Evolutionary conservation across 805 yeast genomes (phyloP), one percentile per base, ranked within the genome.

Genomic region (Saccharomyces paradoxus): DNA sequence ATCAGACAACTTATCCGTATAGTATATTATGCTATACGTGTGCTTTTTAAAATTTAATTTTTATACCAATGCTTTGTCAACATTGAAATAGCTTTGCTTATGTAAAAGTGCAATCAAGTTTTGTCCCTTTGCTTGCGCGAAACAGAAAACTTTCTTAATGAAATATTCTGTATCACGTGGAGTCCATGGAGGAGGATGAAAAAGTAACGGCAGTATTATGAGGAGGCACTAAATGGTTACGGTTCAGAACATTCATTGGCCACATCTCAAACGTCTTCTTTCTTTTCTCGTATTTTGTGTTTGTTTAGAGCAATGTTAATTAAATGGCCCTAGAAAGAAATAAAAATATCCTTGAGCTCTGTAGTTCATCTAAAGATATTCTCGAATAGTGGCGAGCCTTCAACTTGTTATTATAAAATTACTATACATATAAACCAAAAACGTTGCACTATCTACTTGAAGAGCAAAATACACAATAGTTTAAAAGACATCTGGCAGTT

Each of bases 401-500:
- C 22, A 27, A 46, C 24, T n/a, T 27, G 28, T 17, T 46, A 17
- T 9, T 28, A 28, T 24, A 24, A 27, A 46, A 46, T 22, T 46
- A 46, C 21, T 46, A 46, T 26, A 41, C 50, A 46, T 22, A 22
- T 27, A 52, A 21, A 17, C 22, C 31, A 22, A 29, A n/a, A 32
- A 27, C 6, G 24, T 32, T 48, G 29, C 41, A 32, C 31, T 32
- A 13, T 21, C 8, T 7, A 13, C 46, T 46, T 4, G 7, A 30
- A 17, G 6, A 6, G 44, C 13, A 17, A 17, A 37, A 21, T 21
- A 37, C 44, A 17, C 17, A 29, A 12, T 17, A 37, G 29, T 48
- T 60, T 67, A 87, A 66, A 87, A 87, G n/a, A 87, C 96, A 70
- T 91, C 97, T 1, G 99, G 99, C 55, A 94, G 79, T 69, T 97